phyloP scores from a whole-genome alignment of 345 rosid species.

The Melaleuca quinquenervia region DNA sequence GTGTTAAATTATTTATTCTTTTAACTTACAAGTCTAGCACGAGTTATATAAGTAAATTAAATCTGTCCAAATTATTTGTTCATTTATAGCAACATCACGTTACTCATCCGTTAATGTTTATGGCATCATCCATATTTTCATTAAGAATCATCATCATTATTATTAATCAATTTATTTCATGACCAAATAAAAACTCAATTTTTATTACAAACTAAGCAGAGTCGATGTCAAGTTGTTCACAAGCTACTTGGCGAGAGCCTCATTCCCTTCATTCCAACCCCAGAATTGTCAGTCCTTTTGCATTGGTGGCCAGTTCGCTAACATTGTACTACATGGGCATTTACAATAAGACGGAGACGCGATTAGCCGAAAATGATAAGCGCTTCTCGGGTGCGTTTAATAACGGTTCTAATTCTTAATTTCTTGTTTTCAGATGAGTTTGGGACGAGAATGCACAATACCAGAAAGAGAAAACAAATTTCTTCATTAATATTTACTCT shows the following conservation, averaged over 20 bases:
- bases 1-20: not conserved
- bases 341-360: not conserved
- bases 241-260: constrained; percentile 42
- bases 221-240: not conserved
- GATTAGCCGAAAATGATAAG: not conserved
- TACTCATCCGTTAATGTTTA: not conserved
- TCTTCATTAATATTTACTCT: no score
- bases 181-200: not conserved
- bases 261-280: constrained; percentile 64
- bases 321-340: not conserved
- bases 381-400: no score
- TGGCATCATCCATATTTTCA: accelerated
- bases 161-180: not conserved
- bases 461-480: no score
- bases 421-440: no score
- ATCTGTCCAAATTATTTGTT: no score
- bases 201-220: not conserved
- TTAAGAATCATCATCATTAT: not conserved
- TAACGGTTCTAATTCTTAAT: no score
- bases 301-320: constrained; percentile 5
- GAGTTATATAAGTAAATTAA: accelerated
- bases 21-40: not conserved
- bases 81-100: no score
- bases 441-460: no score
- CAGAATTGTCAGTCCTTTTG: constrained; percentile 67